Percentiles rank a stretch among this genome's conserved stretches.
phyloP scores from a whole-genome alignment of 495 filamentous ascomycete species.

The Neurospora terricola region DNA sequence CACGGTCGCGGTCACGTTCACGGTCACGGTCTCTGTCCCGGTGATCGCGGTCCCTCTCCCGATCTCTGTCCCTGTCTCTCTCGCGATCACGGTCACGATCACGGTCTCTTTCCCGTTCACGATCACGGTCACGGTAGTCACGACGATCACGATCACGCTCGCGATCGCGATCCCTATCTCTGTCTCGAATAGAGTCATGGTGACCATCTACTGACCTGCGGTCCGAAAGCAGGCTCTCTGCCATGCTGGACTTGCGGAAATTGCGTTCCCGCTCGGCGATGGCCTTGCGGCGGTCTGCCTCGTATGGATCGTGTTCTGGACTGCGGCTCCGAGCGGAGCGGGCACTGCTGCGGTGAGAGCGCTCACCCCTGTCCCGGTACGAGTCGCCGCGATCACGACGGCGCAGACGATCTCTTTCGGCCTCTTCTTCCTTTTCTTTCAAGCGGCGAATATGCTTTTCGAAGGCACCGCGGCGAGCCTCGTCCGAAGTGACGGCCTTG shows the following conservation, averaged over 20 bases:
- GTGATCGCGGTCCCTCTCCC: constrained; percentile 33
- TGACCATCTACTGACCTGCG: constrained; percentile 32
- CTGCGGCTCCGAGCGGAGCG: constrained; percentile 46
- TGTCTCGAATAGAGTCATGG: constrained; percentile 38
- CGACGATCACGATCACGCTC: constrained; percentile 37
- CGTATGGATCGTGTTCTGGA: constrained; percentile 78
- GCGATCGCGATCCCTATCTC: constrained; percentile 45
- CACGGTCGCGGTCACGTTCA: constrained; percentile 28
- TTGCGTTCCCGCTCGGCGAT: constrained; percentile 80
- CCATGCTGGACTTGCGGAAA: constrained; percentile 66
- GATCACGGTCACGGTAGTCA: constrained; percentile 35
- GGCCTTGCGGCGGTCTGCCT: constrained; percentile 77
- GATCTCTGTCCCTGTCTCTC: constrained; percentile 20
- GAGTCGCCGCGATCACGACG: constrained; percentile 52
- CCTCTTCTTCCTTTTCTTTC: constrained; percentile 82
- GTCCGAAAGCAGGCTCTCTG: constrained; percentile 48
- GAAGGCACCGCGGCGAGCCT: constrained; percentile 72
- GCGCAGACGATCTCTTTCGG: constrained; percentile 60
- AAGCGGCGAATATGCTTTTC: constrained; percentile 87
- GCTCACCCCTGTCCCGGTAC: constrained; percentile 46
- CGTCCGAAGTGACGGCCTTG: constrained; percentile 67
- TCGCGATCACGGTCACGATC: constrained; percentile 30
- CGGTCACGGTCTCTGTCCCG: constrained; percentile 21
- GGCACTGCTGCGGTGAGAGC: constrained; percentile 49
- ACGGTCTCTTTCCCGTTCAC: constrained; percentile 26